These are phyloP conservation scores for Neohortaea acidophila DNA, from an alignment of 495 filamentous ascomycete species.

Conservation along the genomic window DNA sequence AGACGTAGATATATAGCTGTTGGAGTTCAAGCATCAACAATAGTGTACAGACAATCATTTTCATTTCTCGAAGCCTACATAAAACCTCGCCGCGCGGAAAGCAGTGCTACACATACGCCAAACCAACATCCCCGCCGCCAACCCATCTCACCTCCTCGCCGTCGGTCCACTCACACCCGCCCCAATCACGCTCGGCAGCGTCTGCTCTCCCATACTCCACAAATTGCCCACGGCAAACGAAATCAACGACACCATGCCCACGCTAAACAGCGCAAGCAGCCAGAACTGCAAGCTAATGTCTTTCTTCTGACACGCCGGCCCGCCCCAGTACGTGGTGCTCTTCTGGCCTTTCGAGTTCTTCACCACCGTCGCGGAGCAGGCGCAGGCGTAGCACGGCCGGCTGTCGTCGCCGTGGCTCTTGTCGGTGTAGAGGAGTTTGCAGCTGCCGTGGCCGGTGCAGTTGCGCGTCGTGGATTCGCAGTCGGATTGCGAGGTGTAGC, in stretches of 20 bases:
- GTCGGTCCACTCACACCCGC: slow-evolving; percentile 60
- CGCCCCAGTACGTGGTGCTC: slow-evolving; percentile 56
- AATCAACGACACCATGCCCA: slow-evolving; percentile 45
- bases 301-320: slow-evolving; percentile 76
- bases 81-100: too few relatives aligned
- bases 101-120: too few relatives aligned
- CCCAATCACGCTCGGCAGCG: slow-evolving; percentile 71
- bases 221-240: slow-evolving; percentile 58
- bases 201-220: slow-evolving; percentile 60
- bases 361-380: slow-evolving; percentile 38
- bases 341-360: slow-evolving; percentile 31
- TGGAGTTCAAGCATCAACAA: too few relatives aligned
- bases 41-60: too few relatives aligned
- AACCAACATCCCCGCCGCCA: too few relatives aligned
- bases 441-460: slow-evolving; percentile 64
- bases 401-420: slow-evolving; percentile 1
- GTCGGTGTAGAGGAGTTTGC: slow-evolving; percentile 42
- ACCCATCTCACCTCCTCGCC: slow-evolving; percentile 12
- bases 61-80: too few relatives aligned
- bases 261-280: slow-evolving; percentile 55
- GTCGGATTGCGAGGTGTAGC: slow-evolving; percentile 45
- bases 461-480: slow-evolving; percentile 49
- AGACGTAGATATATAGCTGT: too few relatives aligned
- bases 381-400: slow-evolving; percentile 57
- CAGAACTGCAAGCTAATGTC: slow-evolving; percentile 81